These are phyloP conservation scores for Coniochaeta prunicola DNA, from an alignment of 2,329 filamentous ascomycete genomes.

Conservation along the genomic window DNA sequence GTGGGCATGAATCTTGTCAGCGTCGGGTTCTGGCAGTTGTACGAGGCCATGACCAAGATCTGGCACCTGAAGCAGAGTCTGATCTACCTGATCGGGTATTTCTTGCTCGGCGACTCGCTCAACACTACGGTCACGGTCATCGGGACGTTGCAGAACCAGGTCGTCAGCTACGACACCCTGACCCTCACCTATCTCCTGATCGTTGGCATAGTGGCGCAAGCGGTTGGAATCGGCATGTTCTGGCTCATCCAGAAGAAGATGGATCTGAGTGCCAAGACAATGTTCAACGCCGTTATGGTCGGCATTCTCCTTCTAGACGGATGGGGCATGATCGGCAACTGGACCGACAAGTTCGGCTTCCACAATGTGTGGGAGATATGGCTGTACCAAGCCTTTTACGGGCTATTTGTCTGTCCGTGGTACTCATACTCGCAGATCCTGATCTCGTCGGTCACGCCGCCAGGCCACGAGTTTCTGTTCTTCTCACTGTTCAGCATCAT, in stretches of 20 bases:
- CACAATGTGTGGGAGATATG: constrained; percentile 38
- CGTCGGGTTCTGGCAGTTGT: constrained; percentile 56
- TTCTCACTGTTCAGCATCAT: constrained; percentile 64
- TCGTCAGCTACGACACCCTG: constrained; percentile 58
- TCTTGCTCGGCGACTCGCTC: constrained; percentile 61
- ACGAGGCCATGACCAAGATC: constrained; percentile 49
- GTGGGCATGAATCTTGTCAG: constrained; percentile 38
- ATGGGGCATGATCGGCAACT: constrained; percentile 40
- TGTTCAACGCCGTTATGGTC: constrained; percentile 60
- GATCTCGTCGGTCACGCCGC: constrained; percentile 62
- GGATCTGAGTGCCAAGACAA: constrained; percentile 54
- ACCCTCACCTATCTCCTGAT: constrained; percentile 59
- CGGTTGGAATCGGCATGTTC: constrained; percentile 53
- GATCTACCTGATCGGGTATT: constrained; percentile 60
- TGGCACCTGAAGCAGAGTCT: constrained; percentile 60
- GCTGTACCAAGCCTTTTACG: constrained; percentile 49
- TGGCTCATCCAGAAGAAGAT: constrained; percentile 56
- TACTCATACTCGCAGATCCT: constrained; percentile 66
- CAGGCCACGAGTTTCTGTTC: constrained; percentile 63
- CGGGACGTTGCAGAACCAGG: constrained; percentile 55
- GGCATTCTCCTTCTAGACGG: constrained; percentile 52
- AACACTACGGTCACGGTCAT: constrained; percentile 67
- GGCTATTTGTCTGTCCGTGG: constrained; percentile 61
- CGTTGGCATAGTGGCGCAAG: constrained; percentile 58
- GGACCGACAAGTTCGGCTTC: constrained; percentile 36